Conservation (phyloP, 805 yeast genomes). For the Metschnikowia lunata region DNA sequence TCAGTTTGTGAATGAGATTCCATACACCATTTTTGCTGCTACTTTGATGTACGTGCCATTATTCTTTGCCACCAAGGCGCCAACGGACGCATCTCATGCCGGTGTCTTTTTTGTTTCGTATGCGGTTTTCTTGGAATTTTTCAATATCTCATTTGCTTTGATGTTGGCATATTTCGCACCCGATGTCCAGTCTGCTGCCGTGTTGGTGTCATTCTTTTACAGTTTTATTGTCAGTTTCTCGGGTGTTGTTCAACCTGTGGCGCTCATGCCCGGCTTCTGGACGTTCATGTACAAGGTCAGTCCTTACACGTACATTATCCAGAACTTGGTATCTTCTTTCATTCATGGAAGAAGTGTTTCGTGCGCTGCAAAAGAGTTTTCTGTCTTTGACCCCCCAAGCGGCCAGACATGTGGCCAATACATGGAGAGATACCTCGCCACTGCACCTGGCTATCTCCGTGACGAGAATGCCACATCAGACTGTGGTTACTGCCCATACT, state of each 20-base stretch:
- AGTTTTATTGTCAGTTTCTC: conserved; percentile 55
- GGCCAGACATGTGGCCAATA: conserved; percentile 16
- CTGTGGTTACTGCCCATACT: conserved; percentile 12
- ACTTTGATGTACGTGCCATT: conserved; percentile 34
- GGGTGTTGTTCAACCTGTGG: conserved; percentile 47
- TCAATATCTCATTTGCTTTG: conserved; percentile 42
- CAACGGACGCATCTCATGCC: conserved; percentile 21
- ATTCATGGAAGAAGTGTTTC: conserved; percentile 39
- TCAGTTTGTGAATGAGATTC: conserved; percentile 54
- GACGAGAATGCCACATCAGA: conserved; percentile 11
- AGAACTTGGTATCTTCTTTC: conserved; percentile 46
- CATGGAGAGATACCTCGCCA: conserved; percentile 8
- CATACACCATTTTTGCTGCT: conserved; percentile 41
- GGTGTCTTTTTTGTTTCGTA: conserved; percentile 44
- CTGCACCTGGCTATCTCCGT: conserved; percentile 10
- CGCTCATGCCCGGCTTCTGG: conserved; percentile 47
- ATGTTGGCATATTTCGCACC: conserved; percentile 54
- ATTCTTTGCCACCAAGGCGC: conserved; percentile 33
- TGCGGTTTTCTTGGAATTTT: conserved; percentile 43
- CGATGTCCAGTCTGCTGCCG: conserved; percentile 63
- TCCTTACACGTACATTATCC: conserved; percentile 51
- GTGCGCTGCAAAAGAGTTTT: conserved; percentile 48
- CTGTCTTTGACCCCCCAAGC: conserved; percentile 47
- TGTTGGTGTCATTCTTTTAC: conserved; percentile 51
- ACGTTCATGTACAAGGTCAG: conserved; percentile 43